Conservation (phyloP, 2,329 filamentous ascomycete species). For the Metarhizium rileyi region DNA sequence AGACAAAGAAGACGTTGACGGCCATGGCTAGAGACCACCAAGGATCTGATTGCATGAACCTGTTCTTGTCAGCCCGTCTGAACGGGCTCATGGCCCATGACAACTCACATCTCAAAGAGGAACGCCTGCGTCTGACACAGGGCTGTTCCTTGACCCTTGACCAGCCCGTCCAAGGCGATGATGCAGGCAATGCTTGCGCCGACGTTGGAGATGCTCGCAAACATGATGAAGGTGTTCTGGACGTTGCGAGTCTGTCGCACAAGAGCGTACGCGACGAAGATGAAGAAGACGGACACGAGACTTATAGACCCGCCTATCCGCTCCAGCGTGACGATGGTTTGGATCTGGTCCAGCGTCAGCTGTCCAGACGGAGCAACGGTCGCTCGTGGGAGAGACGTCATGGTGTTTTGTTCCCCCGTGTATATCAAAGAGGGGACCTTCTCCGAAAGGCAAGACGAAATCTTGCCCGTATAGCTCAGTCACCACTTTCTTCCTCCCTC, state of each 20-base stretch:
- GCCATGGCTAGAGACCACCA: constrained; percentile 78
- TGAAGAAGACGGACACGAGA: constrained; percentile 37
- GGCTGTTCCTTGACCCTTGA: constrained; percentile 38
- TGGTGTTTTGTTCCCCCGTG: not conserved
- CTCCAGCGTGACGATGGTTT: constrained; percentile 38
- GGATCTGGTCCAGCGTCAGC: constrained; percentile 27
- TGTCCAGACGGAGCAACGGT: constrained; percentile 10
- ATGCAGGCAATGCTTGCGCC: constrained; percentile 56
- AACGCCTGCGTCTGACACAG: constrained; percentile 55
- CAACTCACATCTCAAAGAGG: constrained; percentile 55
- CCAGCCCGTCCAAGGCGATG: constrained; percentile 58
- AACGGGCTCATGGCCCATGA: too few species aligned
- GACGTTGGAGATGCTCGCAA: constrained; percentile 49
- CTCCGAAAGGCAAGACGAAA: too few species aligned
- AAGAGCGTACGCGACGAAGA: constrained; percentile 41
- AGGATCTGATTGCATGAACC: constrained; percentile 69
- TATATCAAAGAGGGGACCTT: not conserved
- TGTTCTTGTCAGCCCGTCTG: constrained; percentile 13
- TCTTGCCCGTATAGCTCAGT: too few species aligned
- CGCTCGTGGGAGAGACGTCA: not conserved
- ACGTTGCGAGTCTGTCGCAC: constrained; percentile 46
- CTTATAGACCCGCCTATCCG: constrained; percentile 44
- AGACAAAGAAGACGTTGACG: constrained; percentile 66
- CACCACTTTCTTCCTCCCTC: too few species aligned
- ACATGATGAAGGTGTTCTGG: constrained; percentile 52